Evolutionary conservation across 768 basidiomycete species (phyloP).

Genomic region (Thelephora aurantiotincta): DNA sequence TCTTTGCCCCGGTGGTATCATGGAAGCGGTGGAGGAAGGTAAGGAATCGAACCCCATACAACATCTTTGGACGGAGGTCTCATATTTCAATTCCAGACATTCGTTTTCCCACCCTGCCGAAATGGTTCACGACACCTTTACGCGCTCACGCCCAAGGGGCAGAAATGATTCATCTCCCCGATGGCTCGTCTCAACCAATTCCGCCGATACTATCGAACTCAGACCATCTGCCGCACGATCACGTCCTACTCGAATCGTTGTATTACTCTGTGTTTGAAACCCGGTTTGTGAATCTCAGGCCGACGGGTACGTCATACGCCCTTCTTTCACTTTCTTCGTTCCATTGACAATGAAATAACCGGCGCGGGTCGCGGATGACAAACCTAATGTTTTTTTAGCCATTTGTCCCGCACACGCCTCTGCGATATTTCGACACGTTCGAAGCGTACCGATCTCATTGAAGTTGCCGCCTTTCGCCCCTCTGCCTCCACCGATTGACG

Average conservation of each 20-base stretch:
- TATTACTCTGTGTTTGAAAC: slow-evolving; percentile 53
- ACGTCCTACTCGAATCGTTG: slow-evolving; percentile 54
- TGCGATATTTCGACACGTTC: slow-evolving; percentile 55
- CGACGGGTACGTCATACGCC: slow-evolving; percentile 34
- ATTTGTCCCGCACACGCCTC: slow-evolving; percentile 57
- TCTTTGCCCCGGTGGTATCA: slow-evolving; percentile 50
- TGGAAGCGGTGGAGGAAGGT: slow-evolving; percentile 70
- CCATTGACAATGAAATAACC: neutral
- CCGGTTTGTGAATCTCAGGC: slow-evolving; percentile 58
- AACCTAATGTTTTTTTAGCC: slow-evolving; percentile 29
- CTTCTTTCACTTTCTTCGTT: neutral
- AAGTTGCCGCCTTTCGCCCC: slow-evolving; percentile 61
- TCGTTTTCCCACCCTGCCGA: slow-evolving; percentile 60
- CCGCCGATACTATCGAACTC: slow-evolving; percentile 21
- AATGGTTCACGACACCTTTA: slow-evolving; percentile 65
- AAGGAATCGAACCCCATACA: slow-evolving; percentile 7
- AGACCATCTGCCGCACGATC: slow-evolving; percentile 37
- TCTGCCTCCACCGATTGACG: slow-evolving; percentile 28
- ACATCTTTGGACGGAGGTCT: neutral
- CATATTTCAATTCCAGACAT: slow-evolving; percentile 32
- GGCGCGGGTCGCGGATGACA: slow-evolving; percentile 2
- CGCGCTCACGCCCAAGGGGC: slow-evolving; percentile 27
- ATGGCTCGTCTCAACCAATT: slow-evolving; percentile 22
- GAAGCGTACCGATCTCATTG: slow-evolving; percentile 45
- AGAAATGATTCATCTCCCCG: slow-evolving; percentile 35